Conservation (phyloP, 768 basidiomycete species). For the Rhodotorula toruloides region DNA sequence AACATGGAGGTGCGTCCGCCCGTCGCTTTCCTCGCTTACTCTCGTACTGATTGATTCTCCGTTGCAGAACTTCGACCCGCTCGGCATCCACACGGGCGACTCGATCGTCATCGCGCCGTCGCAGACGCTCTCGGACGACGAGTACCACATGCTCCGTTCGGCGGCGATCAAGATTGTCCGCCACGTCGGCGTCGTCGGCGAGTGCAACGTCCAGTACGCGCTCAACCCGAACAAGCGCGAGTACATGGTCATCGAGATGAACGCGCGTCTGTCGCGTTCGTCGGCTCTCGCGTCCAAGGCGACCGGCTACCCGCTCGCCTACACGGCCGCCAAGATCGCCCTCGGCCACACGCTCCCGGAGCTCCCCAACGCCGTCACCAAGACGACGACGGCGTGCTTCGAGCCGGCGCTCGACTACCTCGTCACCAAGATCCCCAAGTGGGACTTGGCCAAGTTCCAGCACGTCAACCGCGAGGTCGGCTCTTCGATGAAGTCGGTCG, state of each 20-base stretch:
- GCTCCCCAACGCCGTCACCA: constrained; percentile 96
- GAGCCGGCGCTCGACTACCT: constrained; percentile 98
- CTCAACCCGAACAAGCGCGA: constrained; percentile 86
- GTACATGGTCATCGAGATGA: constrained; percentile 86
- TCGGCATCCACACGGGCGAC: constrained; percentile 97
- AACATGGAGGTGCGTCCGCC: constrained; percentile 62
- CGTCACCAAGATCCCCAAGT: constrained; percentile 98
- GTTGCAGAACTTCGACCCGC: constrained; percentile 88
- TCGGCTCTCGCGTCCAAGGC: constrained; percentile 97
- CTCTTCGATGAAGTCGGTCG: constrained; percentile 98
- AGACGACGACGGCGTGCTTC: constrained; percentile 98
- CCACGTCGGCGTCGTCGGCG: constrained; percentile 66
- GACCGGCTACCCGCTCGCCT: constrained; percentile 96
- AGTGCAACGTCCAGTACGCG: constrained; percentile 98
- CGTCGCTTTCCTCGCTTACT: background rate
- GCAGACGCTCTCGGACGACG: constrained; percentile 84
- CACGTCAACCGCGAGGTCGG: constrained; percentile 93
- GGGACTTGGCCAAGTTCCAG: constrained; percentile 96
- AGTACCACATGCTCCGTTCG: constrained; percentile 97
- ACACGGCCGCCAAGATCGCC: constrained; percentile 98
- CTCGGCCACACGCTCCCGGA: constrained; percentile 96
- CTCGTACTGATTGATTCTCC: constrained; percentile 11
- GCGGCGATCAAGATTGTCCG: constrained; percentile 94
- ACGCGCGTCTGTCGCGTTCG: constrained; percentile 43
- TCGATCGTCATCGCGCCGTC: constrained; percentile 99